Conservation (phyloP, 768 basidiomycete species). For the Mycena vulgaris region DNA sequence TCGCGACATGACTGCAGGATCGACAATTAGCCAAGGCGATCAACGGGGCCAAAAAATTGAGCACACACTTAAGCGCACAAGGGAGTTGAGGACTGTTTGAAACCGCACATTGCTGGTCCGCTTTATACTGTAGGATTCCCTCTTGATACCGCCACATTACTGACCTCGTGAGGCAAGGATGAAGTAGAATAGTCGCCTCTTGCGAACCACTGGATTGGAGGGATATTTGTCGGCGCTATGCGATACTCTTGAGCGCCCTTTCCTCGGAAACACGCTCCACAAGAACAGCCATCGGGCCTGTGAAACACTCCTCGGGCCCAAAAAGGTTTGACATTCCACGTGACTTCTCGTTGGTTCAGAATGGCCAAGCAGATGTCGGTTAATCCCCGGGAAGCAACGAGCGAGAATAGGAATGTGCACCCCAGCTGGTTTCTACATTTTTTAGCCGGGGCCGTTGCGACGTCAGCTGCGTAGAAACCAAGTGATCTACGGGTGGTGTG, state of each 20-base stretch:
- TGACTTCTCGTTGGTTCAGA: background rate
- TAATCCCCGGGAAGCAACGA: no score
- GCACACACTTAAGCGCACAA: background rate
- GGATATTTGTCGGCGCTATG: background rate
- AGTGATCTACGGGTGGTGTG: no score
- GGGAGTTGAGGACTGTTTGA: background rate
- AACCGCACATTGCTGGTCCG: background rate
- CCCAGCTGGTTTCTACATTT: no score
- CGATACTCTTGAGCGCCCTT: background rate
- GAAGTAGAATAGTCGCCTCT: background rate
- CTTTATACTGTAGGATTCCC: background rate
- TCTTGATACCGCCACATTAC: background rate
- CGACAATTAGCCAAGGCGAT: no score
- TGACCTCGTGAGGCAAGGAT: background rate
- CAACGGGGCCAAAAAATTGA: no score
- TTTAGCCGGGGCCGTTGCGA: no score
- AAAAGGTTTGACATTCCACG: background rate
- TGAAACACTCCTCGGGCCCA: background rate
- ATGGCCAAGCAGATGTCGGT: background rate
- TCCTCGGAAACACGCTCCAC: background rate
- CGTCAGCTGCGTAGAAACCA: no score
- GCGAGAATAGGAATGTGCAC: no score
- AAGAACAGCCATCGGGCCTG: background rate
- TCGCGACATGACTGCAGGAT: slow-evolving; percentile 13
- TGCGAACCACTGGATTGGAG: background rate